These are phyloP conservation scores for Mycosphaerella sp. DNA, from an alignment of 2,329 filamentous ascomycete genomes.

Conservation along the genomic window DNA sequence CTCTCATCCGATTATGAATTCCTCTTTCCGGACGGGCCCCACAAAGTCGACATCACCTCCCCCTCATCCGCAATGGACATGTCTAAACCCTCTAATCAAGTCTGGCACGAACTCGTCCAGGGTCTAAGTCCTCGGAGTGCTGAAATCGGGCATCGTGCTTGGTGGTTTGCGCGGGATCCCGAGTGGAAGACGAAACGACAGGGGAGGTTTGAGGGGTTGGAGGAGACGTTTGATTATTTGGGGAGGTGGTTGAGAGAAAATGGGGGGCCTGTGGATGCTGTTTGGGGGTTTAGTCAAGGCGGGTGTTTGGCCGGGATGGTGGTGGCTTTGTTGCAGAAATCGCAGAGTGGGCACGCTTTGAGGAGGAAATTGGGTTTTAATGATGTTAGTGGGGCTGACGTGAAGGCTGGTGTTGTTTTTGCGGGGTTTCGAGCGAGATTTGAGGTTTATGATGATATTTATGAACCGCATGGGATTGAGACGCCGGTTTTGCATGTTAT, in stretches of 20 bases:
- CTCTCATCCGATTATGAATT: constrained; percentile 18
- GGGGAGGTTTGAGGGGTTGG: constrained; percentile 19
- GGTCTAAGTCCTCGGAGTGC: not conserved
- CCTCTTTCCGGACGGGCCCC: constrained; percentile 21
- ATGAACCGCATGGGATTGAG: constrained; percentile 18
- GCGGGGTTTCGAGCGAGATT: constrained; percentile 22
- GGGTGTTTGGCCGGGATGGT: constrained; percentile 23
- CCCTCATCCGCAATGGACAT: constrained; percentile 12
- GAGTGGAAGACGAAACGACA: constrained; percentile 14
- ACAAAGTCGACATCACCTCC: constrained; percentile 13
- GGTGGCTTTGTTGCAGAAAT: constrained; percentile 16
- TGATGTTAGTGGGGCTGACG: not conserved
- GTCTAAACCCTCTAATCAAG: constrained; percentile 15
- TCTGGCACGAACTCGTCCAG: constrained; percentile 20
- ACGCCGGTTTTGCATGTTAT: constrained; percentile 22
- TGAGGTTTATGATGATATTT: constrained; percentile 18
- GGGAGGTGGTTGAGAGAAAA: constrained; percentile 12
- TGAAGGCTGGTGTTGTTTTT: constrained; percentile 19
- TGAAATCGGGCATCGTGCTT: constrained; percentile 14
- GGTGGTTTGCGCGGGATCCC: constrained; percentile 19
- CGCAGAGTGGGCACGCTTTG: constrained; percentile 7
- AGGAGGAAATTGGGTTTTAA: constrained; percentile 10
- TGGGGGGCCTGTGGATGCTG: constrained; percentile 17
- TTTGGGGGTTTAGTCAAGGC: constrained; percentile 21
- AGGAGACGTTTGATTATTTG: constrained; percentile 16